Conservation (phyloP, 2,329 filamentous ascomycete species). For the Arthrobotrys musiformis region DNA sequence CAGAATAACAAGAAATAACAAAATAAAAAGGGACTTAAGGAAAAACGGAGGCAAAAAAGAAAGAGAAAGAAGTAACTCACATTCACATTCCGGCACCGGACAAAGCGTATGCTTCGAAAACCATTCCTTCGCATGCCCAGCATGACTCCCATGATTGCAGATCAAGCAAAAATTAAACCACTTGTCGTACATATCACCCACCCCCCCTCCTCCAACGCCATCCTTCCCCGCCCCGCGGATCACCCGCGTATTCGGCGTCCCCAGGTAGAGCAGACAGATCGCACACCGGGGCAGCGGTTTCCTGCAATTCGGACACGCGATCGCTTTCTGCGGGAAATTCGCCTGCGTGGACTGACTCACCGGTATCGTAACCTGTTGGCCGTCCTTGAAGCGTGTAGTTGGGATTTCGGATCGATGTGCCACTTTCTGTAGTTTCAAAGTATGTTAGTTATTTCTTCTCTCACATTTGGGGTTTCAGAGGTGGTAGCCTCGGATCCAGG, state of each 20-base stretch:
- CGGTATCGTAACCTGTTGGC: constrained; percentile 66
- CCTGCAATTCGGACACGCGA: constrained; percentile 75
- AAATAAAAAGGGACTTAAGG: background rate
- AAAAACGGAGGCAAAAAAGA: background rate
- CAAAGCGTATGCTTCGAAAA: constrained; percentile 74
- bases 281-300: constrained; percentile 75
- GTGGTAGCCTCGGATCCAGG: background rate
- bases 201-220: constrained; percentile 57
- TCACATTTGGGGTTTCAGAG: constrained; percentile 28
- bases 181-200: constrained; percentile 64
- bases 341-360: constrained; percentile 62
- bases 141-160: constrained; percentile 75
- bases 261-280: constrained; percentile 75
- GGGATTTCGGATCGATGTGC: constrained; percentile 45
- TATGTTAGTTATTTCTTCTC: constrained; percentile 13
- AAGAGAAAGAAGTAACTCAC: constrained; percentile 65
- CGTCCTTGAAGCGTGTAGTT: constrained; percentile 49
- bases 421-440: constrained; percentile 61
- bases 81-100: constrained; percentile 75
- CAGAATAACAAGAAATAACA: background rate
- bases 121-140: constrained; percentile 75
- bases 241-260: constrained; percentile 70
- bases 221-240: constrained; percentile 61
- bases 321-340: constrained; percentile 63
- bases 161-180: constrained; percentile 75